Evolutionary conservation across 2,329 filamentous ascomycete species (phyloP).

Genomic region (Trichothecium sympodiale): DNA sequence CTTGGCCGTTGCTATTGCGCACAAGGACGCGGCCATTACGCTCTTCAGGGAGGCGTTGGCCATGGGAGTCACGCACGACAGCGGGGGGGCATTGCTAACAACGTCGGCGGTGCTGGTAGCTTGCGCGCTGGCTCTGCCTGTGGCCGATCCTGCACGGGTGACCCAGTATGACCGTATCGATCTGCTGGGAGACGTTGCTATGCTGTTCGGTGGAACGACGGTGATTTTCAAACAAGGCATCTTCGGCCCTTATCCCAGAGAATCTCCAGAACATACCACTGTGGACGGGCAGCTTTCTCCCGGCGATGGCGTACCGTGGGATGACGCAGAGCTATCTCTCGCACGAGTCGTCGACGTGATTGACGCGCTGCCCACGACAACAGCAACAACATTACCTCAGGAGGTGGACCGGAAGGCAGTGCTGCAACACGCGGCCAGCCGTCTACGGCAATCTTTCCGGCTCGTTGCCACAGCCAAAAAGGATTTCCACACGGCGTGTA

Average conservation of each 20-base stretch:
- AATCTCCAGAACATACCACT: not conserved
- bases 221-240: conserved; percentile 1
- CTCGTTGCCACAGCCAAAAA: not conserved
- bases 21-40: conserved; percentile 5
- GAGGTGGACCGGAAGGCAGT: conserved; percentile 1
- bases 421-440: not conserved
- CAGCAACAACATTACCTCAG: not conserved
- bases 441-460: not conserved
- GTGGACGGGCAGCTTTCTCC: not conserved
- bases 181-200: conserved; percentile 5
- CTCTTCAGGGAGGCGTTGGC: conserved; percentile 2
- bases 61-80: not conserved
- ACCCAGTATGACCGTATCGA: conserved; percentile 6
- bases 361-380: not conserved
- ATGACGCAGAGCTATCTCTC: conserved; percentile 2
- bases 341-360: not conserved
- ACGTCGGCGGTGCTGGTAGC: conserved; percentile 4
- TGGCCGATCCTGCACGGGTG: conserved; percentile 3
- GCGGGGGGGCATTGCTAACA: conserved; percentile 2
- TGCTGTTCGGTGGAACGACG: conserved; percentile 4
- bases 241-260: not conserved
- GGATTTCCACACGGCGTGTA: conserved; percentile 1
- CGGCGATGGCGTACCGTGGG: conserved; percentile 2
- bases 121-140: conserved; percentile 5
- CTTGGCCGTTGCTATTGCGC: conserved; percentile 4